phyloP scores from a whole-genome alignment of 345 rosid genomes.

The Alliaria petiolata region DNA sequence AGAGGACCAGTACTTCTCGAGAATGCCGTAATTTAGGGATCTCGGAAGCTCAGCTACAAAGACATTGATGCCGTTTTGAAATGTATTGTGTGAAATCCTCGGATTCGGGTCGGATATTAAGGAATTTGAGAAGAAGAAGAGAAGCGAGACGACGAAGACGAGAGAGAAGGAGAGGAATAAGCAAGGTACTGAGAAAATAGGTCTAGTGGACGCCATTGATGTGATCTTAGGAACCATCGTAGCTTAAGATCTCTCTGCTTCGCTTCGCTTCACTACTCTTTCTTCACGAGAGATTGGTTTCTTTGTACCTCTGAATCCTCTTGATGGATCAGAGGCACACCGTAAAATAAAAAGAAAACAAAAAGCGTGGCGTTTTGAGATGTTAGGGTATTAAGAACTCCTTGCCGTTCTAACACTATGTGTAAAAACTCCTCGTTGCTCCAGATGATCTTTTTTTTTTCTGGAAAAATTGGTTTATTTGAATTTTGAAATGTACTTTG shows the following conservation, averaged over 20 bases:
- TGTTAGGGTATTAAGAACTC: too few species aligned
- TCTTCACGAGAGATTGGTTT: background rate
- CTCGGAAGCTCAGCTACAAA: constrained; percentile 77
- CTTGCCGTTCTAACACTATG: too few species aligned
- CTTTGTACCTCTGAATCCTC: background rate
- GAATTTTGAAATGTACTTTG: background rate
- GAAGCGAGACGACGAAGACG: constrained; percentile 36
- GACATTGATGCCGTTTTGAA: constrained; percentile 52
- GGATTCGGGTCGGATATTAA: background rate
- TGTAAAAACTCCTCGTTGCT: too few species aligned
- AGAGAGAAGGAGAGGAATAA: constrained; percentile 38
- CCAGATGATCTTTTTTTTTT: too few species aligned
- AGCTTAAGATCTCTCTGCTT: constrained; percentile 7
- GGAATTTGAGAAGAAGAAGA: constrained; percentile 35
- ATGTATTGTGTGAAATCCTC: constrained; percentile 4
- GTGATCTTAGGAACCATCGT: constrained; percentile 35
- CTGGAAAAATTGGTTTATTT: background rate
- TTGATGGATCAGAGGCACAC: background rate
- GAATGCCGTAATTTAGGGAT: constrained; percentile 79
- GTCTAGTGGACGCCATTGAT: constrained; percentile 22
- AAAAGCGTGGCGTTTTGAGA: too few species aligned
- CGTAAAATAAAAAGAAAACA: too few species aligned
- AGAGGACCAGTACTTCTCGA: constrained; percentile 65
- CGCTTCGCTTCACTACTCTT: background rate
- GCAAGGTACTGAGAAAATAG: constrained; percentile 34